A percentile compares a stretch with the other conserved stretches of the same genome.
Conservation (phyloP, 768 basidiomycete species). For the Phylloporus scabripes region DNA sequence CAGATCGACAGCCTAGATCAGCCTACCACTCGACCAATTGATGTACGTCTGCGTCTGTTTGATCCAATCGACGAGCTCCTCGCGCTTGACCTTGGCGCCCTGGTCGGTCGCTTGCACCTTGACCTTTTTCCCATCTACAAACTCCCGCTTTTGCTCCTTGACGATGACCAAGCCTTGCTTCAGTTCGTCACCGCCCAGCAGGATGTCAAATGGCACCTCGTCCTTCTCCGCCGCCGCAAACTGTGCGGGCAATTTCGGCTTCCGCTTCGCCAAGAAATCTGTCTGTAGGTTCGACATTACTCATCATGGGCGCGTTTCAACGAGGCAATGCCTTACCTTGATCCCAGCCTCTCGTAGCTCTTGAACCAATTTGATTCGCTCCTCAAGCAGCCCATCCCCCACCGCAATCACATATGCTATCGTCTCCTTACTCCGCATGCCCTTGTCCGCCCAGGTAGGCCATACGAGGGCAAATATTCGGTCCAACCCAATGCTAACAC, state of each 20-base stretch:
- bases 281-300: constrained; percentile 41
- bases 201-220: constrained; percentile 88
- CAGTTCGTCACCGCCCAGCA: constrained; percentile 85
- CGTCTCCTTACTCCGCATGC: constrained; percentile 82
- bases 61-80: constrained; percentile 60
- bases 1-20: constrained; percentile 17
- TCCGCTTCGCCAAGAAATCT: constrained; percentile 89
- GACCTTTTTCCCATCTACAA: constrained; percentile 64
- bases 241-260: constrained; percentile 83
- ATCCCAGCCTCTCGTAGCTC: constrained; percentile 83
- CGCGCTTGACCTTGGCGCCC: constrained; percentile 59
- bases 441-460: constrained; percentile 77
- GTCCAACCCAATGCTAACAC: constrained; percentile 90
- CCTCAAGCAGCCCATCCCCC: constrained; percentile 82
- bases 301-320: not conserved
- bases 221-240: constrained; percentile 90
- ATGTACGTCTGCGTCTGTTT: constrained; percentile 35
- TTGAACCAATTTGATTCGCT: constrained; percentile 74
- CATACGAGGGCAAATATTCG: constrained; percentile 87
- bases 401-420: constrained; percentile 92
- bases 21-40: constrained; percentile 29
- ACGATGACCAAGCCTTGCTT: constrained; percentile 81
- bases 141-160: constrained; percentile 85
- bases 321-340: constrained; percentile 46
- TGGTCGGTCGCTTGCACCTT: constrained; percentile 56